Conservation (phyloP, 1,284 basidiomycete genomes). For the Trichosporon coremiiforme region DNA sequence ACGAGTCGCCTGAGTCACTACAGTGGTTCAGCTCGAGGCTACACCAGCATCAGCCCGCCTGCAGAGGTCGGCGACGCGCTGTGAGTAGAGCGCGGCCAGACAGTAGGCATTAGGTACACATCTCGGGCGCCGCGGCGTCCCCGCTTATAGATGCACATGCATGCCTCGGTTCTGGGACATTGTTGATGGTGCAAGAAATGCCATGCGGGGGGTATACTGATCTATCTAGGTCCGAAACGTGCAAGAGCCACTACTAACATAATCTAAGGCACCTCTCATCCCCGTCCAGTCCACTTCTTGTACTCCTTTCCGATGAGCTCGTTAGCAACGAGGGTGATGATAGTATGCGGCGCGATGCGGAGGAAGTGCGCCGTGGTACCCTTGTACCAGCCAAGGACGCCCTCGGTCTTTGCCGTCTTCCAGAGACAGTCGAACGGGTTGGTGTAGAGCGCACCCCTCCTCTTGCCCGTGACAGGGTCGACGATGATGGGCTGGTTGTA, state of each 20-base stretch:
- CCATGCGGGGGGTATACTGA: slow-evolving; percentile 2
- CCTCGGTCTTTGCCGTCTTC: slow-evolving; percentile 92
- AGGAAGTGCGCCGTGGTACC: slow-evolving; percentile 89
- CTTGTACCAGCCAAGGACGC: slow-evolving; percentile 89
- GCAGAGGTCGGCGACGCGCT: neutral
- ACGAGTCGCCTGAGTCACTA: too few relatives aligned
- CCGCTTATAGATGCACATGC: slow-evolving; percentile 28
- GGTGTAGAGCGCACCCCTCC: slow-evolving; percentile 77
- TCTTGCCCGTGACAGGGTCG: slow-evolving; percentile 68
- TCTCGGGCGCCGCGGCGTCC: neutral
- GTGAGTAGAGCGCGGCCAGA: neutral
- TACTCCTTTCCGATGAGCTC: slow-evolving; percentile 79
- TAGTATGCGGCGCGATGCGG: slow-evolving; percentile 86
- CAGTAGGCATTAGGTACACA: neutral
- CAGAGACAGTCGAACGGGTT: slow-evolving; percentile 94
- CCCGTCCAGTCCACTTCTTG: slow-evolving; percentile 41
- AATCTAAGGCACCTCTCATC: neutral
- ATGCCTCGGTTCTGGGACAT: slow-evolving; percentile 24
- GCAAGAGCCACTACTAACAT: slow-evolving; percentile 2
- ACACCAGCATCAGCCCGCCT: neutral
- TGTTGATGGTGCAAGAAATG: slow-evolving; percentile 1
- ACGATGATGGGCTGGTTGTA: slow-evolving; percentile 88
- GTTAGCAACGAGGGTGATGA: slow-evolving; percentile 82
- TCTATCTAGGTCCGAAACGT: slow-evolving; percentile 15
- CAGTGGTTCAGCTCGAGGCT: neutral